Percentiles rank a stretch among this genome's conserved stretches.
phyloP scores from a whole-genome alignment of 2,329 filamentous ascomycete genomes.

The Pseudocercospora fijiensis region DNA sequence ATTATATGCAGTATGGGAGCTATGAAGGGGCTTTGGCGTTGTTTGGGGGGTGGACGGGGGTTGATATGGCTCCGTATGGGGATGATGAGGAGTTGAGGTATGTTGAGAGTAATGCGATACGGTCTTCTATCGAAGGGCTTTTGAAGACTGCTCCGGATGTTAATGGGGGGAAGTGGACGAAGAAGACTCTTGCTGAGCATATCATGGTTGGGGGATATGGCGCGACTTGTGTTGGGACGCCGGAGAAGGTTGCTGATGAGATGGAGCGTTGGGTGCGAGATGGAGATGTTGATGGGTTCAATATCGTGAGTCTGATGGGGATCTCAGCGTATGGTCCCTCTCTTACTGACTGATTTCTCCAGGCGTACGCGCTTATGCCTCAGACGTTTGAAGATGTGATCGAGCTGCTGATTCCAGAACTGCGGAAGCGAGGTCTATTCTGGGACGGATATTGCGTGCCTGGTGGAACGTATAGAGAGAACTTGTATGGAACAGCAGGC shows the following conservation, averaged over 20 bases:
- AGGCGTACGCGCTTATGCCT: slow-evolving; percentile 65
- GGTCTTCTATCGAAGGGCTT: slow-evolving; percentile 56
- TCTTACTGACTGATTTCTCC: slow-evolving; percentile 7
- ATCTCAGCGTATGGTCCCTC: not conserved
- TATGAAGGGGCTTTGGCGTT: slow-evolving; percentile 67
- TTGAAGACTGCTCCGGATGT: slow-evolving; percentile 58
- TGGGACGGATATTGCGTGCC: slow-evolving; percentile 56
- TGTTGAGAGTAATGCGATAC: slow-evolving; percentile 62
- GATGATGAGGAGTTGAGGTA: slow-evolving; percentile 64
- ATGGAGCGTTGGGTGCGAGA: slow-evolving; percentile 67
- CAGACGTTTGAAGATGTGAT: slow-evolving; percentile 67
- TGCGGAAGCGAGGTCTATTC: slow-evolving; percentile 59
- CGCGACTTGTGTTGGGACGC: slow-evolving; percentile 63
- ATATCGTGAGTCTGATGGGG: slow-evolving; percentile 55
- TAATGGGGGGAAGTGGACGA: slow-evolving; percentile 64
- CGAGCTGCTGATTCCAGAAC: slow-evolving; percentile 64
- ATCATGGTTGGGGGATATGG: slow-evolving; percentile 68
- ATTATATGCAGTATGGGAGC: slow-evolving; percentile 61
- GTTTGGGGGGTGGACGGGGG: slow-evolving; percentile 74
- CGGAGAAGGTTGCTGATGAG: slow-evolving; percentile 64
- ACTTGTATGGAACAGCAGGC: slow-evolving; percentile 55
- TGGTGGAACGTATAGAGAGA: slow-evolving; percentile 61
- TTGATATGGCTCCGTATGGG: slow-evolving; percentile 59
- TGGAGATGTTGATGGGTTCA: slow-evolving; percentile 73
- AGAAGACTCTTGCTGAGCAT: slow-evolving; percentile 66